Evolutionary conservation across 1,139 yeast species (phyloP), one percentile per base, ranked within the genome.

Genomic region (Geotrichum aggregatum): DNA sequence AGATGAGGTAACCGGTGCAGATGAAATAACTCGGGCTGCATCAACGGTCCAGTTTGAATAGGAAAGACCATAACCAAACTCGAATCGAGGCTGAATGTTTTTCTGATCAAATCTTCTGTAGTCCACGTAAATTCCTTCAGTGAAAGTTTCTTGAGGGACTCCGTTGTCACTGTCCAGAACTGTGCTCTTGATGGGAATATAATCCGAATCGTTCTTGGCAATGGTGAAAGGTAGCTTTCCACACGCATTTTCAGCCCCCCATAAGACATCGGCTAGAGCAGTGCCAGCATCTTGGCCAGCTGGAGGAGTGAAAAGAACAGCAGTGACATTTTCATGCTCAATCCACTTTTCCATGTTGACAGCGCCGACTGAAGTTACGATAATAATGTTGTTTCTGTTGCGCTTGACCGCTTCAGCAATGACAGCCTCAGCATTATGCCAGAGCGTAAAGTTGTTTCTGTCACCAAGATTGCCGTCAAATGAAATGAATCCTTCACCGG

Each of bases 191-290:
- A 80, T 68, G 21, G 79, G 77, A 26, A 77, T 79, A 59, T 80
- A 80, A 56, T 80, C 83, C 59, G 70, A 76, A 45, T 70, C 71
- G 58, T 78, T 76, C 62, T 73, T 76, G 11, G 86, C 84, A 59
- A 82, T 75, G 1, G 86, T 80, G 59, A 80, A 81, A 0, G 87
- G 85, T 45, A 82, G 70, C 58, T 77, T 75, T 2, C 86, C 87
- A 19, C 83, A 77, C 6, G 86, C 86, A 58, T 78, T 78, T 21
- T 69, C 71, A 40, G 77, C 82, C 1, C 87, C 87, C 66, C 80
- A 82, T 50, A 78, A 65, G 14, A 76, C 64, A 28, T 78, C 78
- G 1, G 77, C 77, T 39, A 77, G 68, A 11, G 75, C 77, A 58
- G 70, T 57, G 52, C 76, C 79, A 57, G 72, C 74, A 64, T 70